Percentiles rank a stretch among this genome's conserved stretches.
phyloP scores from a whole-genome alignment of 2,329 filamentous ascomycete genomes.

The Colletotrichum karsti region DNA sequence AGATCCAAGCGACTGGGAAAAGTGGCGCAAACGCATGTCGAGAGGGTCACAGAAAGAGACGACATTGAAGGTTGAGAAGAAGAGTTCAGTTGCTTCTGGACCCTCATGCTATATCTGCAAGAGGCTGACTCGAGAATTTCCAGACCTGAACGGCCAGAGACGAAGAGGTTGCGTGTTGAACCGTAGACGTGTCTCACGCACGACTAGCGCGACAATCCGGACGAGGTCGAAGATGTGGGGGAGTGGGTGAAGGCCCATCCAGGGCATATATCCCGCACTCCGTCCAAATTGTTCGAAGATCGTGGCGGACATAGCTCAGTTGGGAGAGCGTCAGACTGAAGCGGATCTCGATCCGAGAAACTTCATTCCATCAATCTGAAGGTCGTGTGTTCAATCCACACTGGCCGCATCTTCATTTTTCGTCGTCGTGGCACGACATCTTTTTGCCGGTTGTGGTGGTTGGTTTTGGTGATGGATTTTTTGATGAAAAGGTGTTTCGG shows the following conservation, averaged over 20 bases:
- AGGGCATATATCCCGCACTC: neutral
- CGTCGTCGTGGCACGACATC: neutral
- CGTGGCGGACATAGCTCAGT: conserved; percentile 29
- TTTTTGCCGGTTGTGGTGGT: neutral
- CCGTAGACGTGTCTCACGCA: neutral
- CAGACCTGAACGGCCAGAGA: neutral
- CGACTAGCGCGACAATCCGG: neutral
- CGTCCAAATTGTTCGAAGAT: rapidly evolving
- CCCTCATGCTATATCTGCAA: neutral
- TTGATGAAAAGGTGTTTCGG: neutral
- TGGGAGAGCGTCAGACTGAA: conserved; percentile 30
- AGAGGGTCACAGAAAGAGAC: neutral
- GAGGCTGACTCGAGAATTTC: neutral
- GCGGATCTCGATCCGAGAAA: neutral
- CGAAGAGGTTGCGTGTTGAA: neutral
- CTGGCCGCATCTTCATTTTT: conserved; percentile 24
- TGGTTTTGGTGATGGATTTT: neutral
- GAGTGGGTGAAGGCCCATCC: neutral
- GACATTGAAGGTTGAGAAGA: neutral
- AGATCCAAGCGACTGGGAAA: neutral
- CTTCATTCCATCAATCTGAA: conserved; percentile 28
- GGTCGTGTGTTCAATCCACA: conserved; percentile 31
- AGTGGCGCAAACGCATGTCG: neutral
- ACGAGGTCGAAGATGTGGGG: neutral
- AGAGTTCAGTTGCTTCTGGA: neutral